Base-by-base conservation (phyloP, 1,284 basidiomycete species). In the Ustilago vetiveriae region DNA sequence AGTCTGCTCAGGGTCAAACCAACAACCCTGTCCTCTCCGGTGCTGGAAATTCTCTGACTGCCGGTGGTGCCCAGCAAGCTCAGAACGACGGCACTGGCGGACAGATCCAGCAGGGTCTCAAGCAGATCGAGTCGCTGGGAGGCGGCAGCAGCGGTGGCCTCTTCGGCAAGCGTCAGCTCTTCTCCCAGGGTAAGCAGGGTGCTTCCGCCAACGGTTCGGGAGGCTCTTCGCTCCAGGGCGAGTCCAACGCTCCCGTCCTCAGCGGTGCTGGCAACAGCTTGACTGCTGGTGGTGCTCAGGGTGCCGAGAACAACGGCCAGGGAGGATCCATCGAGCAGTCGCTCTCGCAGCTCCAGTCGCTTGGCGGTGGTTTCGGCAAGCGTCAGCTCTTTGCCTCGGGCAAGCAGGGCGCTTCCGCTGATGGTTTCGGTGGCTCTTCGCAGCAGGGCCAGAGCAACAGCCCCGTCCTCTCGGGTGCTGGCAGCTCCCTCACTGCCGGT, bases 361-460 rank as follows among this genome's bases (percentile, higher is more conserved):
- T 59, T 38, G 56, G 56, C 24, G 56, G 54, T 26, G 54, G 54
- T 8, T 30, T 46, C 13, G 40, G 40, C 29, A 56, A 44, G 53
- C 53, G 53, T 27, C 53, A 56, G 46, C 49, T 52, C 17, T 59
- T 53, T n/a, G 49, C 44, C 19, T 19, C 16, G 14, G 56, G 49
- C 44, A 47, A 52, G 49, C 56, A 59, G 49, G 56, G 56, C 22
- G 49, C 56, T 42, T 59, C 57, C 11, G 57, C 57, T 40, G 45
- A 60, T 16, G 57, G 57, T 13, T 53, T 52, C 27, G 55, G 55
- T 11, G 51, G 51, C 19, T 17, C 27, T 4, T 40, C 51, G 6
- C 14, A 10, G 16, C 43, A 40, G 37, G 43, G 43, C 17, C 36
- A 54, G 42, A 30, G n/a, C 36, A 54, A 46, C 43, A 14, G 21